These are phyloP conservation scores for Aspergillus sp. DNA, from an alignment of 2,329 filamentous ascomycete genomes.

Conservation along the genomic window DNA sequence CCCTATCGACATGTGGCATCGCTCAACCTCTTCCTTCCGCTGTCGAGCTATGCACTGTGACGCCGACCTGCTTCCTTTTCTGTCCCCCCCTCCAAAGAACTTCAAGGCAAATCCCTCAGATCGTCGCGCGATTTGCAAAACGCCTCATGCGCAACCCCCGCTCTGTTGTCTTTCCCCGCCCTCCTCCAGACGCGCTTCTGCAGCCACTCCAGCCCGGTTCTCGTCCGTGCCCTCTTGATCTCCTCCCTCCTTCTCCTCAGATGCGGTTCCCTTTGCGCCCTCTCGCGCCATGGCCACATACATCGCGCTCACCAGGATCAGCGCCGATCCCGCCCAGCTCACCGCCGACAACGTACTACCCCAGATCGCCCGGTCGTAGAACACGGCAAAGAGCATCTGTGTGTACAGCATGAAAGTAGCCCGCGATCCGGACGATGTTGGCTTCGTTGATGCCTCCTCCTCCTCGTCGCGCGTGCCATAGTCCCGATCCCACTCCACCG, in stretches of 20 bases:
- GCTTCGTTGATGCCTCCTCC: not conserved
- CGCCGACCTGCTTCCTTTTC: not conserved
- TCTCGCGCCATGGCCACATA: slow-evolving; percentile 63
- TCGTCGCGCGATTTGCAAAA: slow-evolving; percentile 10
- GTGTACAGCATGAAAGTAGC: slow-evolving; percentile 70
- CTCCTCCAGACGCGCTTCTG: not conserved
- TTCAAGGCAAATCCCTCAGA: slow-evolving; percentile 12
- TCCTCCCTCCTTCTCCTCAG: slow-evolving; percentile 5
- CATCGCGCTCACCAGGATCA: slow-evolving; percentile 67
- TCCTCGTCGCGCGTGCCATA: slow-evolving; percentile 8
- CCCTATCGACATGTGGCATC: not conserved
- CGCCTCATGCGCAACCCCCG: slow-evolving; percentile 6
- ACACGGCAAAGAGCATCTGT: slow-evolving; percentile 69
- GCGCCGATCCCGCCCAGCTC: slow-evolving; percentile 61
- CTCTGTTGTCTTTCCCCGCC: not conserved
- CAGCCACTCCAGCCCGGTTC: slow-evolving; percentile 5
- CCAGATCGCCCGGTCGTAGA: slow-evolving; percentile 66
- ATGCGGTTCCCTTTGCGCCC: slow-evolving; percentile 5
- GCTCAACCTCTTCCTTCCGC: not conserved
- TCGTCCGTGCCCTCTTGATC: slow-evolving; percentile 1
- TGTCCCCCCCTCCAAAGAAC: not conserved
- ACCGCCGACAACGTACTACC: slow-evolving; percentile 59
- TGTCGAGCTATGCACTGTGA: not conserved
- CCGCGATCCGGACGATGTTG: slow-evolving; percentile 40
- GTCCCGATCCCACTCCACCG: not conserved